Evolutionary conservation across 306 rosid species (phyloP).

Genomic region (Lotus japonicus): DNA sequence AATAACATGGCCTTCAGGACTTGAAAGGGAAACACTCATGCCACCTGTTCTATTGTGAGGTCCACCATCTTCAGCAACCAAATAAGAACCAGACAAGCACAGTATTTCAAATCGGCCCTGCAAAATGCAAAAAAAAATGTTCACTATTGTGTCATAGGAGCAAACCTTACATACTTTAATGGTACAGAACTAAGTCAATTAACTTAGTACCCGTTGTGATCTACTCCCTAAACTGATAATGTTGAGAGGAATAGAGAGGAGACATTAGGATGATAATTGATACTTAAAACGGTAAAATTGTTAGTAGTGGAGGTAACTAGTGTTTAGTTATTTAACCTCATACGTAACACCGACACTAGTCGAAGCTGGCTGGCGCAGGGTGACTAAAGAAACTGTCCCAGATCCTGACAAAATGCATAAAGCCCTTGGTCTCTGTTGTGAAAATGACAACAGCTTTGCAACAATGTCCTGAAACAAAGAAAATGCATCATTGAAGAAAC

Average conservation of each 20-base stretch:
- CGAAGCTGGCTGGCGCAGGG: slow-evolving; percentile 89
- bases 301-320: background rate
- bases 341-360: slow-evolving; percentile 53
- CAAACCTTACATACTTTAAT: background rate
- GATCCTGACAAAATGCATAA: slow-evolving; percentile 79
- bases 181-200: background rate
- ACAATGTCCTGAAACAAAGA: slow-evolving; percentile 69
- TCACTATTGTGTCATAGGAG: background rate
- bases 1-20: slow-evolving; percentile 77
- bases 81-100: slow-evolving; percentile 89
- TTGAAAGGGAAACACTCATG: slow-evolving; percentile 73
- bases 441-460: slow-evolving; percentile 58
- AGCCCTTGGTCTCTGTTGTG: slow-evolving; percentile 91
- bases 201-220: background rate
- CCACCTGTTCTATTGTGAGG: slow-evolving; percentile 80
- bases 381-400: slow-evolving; percentile 71
- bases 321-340: slow-evolving; percentile 49
- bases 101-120: slow-evolving; percentile 95
- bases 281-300: background rate
- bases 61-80: slow-evolving; percentile 95
- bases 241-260: background rate
- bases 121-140: background rate
- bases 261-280: background rate
- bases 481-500: slow-evolving; percentile 18
- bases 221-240: background rate